These are phyloP conservation scores for Tetrahymena thermophila DNA, from an alignment of 73 alveolate species.

Conservation along the genomic window DNA sequence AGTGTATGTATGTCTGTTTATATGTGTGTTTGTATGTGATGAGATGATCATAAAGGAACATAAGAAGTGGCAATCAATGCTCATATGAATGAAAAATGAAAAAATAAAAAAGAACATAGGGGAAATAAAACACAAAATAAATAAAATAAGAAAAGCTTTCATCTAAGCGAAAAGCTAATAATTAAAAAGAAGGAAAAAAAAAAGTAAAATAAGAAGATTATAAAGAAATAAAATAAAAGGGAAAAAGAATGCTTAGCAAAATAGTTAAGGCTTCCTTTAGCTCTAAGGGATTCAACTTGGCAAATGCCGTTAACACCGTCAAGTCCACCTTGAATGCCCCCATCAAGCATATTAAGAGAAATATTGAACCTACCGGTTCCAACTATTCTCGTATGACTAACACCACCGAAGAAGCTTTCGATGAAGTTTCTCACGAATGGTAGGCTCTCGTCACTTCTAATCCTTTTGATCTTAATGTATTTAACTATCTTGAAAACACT, in stretches of 20 bases:
- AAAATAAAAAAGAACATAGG: neutral
- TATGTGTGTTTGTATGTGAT: too few relatives aligned
- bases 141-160: neutral
- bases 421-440: constrained; percentile 52
- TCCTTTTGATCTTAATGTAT: constrained; percentile 47
- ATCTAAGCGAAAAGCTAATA: neutral
- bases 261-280: neutral
- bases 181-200: neutral
- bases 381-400: constrained; percentile 10
- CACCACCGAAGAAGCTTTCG: constrained; percentile 47
- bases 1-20: too few relatives aligned
- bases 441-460: constrained; percentile 44
- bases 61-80: neutral
- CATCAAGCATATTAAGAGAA: neutral
- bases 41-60: too few relatives aligned
- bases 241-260: neutral
- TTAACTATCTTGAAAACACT: constrained; percentile 35
- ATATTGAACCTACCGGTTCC: neutral
- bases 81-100: neutral
- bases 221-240: neutral
- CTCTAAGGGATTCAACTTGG: neutral
- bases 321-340: neutral
- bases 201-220: neutral
- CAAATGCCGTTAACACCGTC: neutral
- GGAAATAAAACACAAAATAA: neutral